Percentiles rank a stretch among this genome's conserved stretches.
Conservation (phyloP, 1,284 basidiomycete species). For the Entoloma clypeatum region DNA sequence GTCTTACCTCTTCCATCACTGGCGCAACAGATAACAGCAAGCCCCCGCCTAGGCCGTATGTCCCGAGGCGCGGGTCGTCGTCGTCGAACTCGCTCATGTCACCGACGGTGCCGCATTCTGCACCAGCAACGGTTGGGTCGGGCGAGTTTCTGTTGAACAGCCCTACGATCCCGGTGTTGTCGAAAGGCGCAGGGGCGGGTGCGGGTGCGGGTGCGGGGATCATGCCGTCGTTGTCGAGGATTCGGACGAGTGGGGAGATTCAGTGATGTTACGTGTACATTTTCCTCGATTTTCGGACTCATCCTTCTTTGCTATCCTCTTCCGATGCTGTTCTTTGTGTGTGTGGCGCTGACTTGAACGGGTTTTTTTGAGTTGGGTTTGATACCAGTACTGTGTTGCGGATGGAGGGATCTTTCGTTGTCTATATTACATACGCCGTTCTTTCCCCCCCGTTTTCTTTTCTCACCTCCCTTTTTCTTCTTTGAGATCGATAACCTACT, state of each 20-base stretch:
- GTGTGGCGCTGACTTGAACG: too few species aligned
- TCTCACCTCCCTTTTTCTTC: too few species aligned
- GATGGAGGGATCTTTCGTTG: too few species aligned
- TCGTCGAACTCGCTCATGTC: conserved; percentile 40
- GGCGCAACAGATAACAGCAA: conserved; percentile 34
- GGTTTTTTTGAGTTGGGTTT: too few species aligned
- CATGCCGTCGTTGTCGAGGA: conserved; percentile 17
- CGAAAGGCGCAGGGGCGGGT: conserved; percentile 1
- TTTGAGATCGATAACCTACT: too few species aligned
- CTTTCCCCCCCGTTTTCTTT: too few species aligned
- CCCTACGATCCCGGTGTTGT: conserved; percentile 6
- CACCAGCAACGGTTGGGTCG: conserved; percentile 12
- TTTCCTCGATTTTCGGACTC: too few species aligned
- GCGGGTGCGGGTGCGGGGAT: conserved; percentile 1
- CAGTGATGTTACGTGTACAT: conserved; percentile 1
- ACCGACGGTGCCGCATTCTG: conserved; percentile 23
- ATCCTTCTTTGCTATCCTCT: too few species aligned
- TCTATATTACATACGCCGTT: too few species aligned
- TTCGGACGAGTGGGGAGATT: conserved; percentile 5
- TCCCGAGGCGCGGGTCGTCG: conserved; percentile 49
- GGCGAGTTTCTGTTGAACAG: conserved; percentile 9
- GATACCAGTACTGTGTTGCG: too few species aligned
- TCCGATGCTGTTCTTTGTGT: too few species aligned
- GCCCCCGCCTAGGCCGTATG: conserved; percentile 50
- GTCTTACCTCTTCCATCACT: too few species aligned